Evolutionary conservation across 1,139 yeast genomes (phyloP).

Genomic region (Saccharomyces uvarum): DNA sequence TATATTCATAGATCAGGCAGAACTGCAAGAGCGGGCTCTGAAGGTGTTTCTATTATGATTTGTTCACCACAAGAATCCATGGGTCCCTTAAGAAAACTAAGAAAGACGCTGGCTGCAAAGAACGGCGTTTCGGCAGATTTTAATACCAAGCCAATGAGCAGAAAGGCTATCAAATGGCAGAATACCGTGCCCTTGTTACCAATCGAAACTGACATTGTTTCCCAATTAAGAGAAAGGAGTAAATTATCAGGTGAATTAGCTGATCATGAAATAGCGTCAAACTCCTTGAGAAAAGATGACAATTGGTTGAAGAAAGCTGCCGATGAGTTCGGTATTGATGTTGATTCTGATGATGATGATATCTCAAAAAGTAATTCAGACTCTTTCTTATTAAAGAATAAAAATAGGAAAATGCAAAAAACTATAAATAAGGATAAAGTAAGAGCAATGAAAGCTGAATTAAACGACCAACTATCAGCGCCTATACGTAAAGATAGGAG

Average conservation of each 20-base stretch:
- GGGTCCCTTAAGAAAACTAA: conserved; percentile 73
- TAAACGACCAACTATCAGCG: conserved; percentile 46
- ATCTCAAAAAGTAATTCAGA: conserved; percentile 39
- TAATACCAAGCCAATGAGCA: conserved; percentile 15
- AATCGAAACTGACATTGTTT: conserved; percentile 64
- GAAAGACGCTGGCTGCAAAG: conserved; percentile 49
- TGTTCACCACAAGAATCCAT: conserved; percentile 92
- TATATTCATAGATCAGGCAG: conserved; percentile 96
- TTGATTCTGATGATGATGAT: conserved; percentile 45
- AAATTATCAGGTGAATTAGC: conserved; percentile 65
- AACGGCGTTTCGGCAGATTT: conserved; percentile 7
- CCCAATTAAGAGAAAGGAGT: conserved; percentile 64
- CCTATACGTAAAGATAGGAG: conserved; percentile 65
- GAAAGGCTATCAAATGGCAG: conserved; percentile 35
- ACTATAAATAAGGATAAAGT: conserved; percentile 45
- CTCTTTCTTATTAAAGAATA: conserved; percentile 55
- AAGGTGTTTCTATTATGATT: conserved; percentile 87
- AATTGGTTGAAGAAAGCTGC: conserved; percentile 88
- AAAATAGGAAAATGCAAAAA: conserved; percentile 53
- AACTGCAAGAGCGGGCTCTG: conserved; percentile 91
- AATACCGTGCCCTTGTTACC: conserved; percentile 68
- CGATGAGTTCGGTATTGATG: conserved; percentile 78
- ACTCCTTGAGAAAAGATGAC: conserved; percentile 60
- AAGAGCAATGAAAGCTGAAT: conserved; percentile 45
- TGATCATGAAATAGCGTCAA: conserved; percentile 54